Evolutionary conservation across 768 basidiomycete species (phyloP).

Genomic region (Tremella mesenterica): DNA sequence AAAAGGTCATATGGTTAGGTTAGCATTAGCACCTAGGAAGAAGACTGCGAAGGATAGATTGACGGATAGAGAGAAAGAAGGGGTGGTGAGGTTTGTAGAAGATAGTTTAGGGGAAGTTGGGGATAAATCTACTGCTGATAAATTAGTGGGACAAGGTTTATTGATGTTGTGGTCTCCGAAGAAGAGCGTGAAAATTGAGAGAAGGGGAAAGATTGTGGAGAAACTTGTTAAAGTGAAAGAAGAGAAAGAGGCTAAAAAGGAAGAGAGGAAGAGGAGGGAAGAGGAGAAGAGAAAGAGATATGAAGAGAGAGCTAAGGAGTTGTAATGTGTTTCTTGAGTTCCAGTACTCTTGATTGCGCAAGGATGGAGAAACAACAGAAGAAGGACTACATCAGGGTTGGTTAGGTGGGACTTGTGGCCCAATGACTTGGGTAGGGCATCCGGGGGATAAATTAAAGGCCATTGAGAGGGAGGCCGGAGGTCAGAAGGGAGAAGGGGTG

Average conservation of each 20-base stretch:
- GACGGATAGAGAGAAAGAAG: conserved; percentile 17
- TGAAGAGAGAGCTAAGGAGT: no score
- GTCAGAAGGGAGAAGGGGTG: no score
- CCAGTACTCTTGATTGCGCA: no score
- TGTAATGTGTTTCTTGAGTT: no score
- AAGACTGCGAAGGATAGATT: conserved; percentile 11
- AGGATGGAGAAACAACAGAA: neutral
- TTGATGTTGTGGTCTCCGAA: conserved; percentile 18
- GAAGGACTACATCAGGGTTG: neutral
- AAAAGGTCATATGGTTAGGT: conserved; percentile 33
- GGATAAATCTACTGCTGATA: conserved; percentile 31
- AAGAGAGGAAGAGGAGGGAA: conserved; percentile 30
- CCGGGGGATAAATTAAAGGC: no score
- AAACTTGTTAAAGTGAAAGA: conserved; percentile 18
- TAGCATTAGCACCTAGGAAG: conserved; percentile 31
- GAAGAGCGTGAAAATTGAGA: conserved; percentile 13
- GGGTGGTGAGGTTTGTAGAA: conserved; percentile 26
- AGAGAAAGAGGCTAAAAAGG: conserved; percentile 35
- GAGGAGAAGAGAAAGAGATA: conserved; percentile 27
- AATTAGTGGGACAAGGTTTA: conserved; percentile 17
- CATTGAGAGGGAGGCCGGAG: no score
- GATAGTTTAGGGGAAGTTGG: conserved; percentile 25
- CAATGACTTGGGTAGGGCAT: no score
- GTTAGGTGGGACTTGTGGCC: no score
- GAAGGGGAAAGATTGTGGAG: conserved; percentile 23